Percentiles rank a stretch among this genome's conserved stretches.
Conservation (phyloP, 331 rosid species). For the Saraca asoca region DNA sequence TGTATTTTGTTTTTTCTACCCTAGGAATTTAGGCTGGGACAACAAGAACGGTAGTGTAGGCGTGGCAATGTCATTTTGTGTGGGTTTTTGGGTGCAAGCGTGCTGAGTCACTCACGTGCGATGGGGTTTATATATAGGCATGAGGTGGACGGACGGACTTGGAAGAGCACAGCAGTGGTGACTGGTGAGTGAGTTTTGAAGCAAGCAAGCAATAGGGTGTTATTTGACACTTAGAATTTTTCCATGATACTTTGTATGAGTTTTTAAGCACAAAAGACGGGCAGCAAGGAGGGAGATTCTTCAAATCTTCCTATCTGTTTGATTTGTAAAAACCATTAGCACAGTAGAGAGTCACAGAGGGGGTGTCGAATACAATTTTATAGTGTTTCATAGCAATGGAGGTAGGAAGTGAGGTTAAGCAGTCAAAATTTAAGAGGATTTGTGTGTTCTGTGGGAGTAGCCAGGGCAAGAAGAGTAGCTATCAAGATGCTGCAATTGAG, state of each 20-base stretch:
- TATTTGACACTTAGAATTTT: no score
- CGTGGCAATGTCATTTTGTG: slow-evolving; percentile 48
- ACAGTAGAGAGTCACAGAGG: no score
- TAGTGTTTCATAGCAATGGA: slow-evolving; percentile 27
- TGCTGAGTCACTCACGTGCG: slow-evolving; percentile 60
- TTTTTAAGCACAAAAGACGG: no score
- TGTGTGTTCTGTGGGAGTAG: slow-evolving; percentile 88
- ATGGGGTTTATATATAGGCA: slow-evolving; percentile 57
- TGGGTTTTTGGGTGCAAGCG: slow-evolving; percentile 36
- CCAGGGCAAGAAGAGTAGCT: slow-evolving; percentile 61
- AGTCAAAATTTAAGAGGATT: slow-evolving; percentile 64
- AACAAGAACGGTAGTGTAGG: slow-evolving; percentile 59
- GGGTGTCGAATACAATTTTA: no score
- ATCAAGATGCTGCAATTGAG: slow-evolving; percentile 76
- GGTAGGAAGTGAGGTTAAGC: slow-evolving; percentile 43
- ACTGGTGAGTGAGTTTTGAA: no score
- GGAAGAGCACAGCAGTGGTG: no score
- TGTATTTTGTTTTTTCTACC: not conserved
- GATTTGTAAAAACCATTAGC: no score
- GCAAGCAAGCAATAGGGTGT: no score
- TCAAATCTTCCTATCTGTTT: no score
- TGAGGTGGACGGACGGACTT: slow-evolving; percentile 33
- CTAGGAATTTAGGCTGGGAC: slow-evolving; percentile 21
- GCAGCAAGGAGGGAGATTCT: no score
- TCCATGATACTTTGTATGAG: no score